Base-by-base conservation (phyloP, 257 asterid species). In the Ehretia macrophylla region DNA sequence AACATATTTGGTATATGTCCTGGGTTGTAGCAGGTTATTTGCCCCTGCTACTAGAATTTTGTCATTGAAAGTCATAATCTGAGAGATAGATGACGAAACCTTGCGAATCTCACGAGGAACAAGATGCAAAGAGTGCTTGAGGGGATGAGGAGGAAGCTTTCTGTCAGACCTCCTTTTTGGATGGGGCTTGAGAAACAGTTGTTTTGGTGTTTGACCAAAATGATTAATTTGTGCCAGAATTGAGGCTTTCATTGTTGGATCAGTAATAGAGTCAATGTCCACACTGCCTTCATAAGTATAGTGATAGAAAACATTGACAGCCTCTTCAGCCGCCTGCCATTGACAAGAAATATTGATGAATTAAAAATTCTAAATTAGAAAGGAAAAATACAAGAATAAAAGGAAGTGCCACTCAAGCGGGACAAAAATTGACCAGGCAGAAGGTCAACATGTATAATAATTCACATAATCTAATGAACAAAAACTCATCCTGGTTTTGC, bases 201-300 rank as follows among this genome's bases (percentile, higher is more conserved):
- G 99, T 72, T 93, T 93, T 37, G 99, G 99, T 35, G 99, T 93
- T 69, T 93, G 99, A 16, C 99, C 99, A 59, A 93, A 93, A 86
- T 93, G 97, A 71, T 93, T 93, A 49, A 93, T 93, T 75, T 93
- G 99, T 16, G 99, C 99, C 55, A 93, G 82, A 77, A 93, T 93
- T 27, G 99, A 93, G 54, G 99, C 99, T 76, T 93, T 93, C 97
- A 93, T 79, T 40, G 99, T 91, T 13, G 99, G 99, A 82, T 93
- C 99, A 4, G 87, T 62, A 10, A 93, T 90, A 4, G 99, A 80
- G 85, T 93, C 99, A 32, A 93, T 93, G 73, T 93, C 97, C 32
- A 93, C 97, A 70, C 96, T 93, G 78, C 99, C 97, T 73, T 93
- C 99, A 17, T 93, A 93, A 40, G 99, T 93, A 65, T 93, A 93